Evolutionary conservation across 2,329 filamentous ascomycete species (phyloP), one percentile per base, ranked within the genome.

Genomic region (Diplodia intermedia): DNA sequence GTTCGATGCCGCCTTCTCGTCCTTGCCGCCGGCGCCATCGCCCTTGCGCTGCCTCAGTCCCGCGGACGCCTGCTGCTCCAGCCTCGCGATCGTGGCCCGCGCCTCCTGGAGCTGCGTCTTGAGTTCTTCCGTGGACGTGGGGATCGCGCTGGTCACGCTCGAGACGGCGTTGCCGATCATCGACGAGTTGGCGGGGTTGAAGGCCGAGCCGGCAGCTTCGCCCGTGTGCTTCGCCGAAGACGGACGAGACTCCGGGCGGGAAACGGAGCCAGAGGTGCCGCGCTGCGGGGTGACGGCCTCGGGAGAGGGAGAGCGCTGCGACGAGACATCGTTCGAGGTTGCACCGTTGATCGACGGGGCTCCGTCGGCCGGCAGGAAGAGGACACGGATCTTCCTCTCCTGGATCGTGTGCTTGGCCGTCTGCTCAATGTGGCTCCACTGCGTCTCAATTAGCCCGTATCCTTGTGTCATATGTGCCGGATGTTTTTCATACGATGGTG

Each of bases 381-480:
- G 86, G 71, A 99, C 95, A 56, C 94, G 90, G 73, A 99, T 99
- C 86, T 98, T 99, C 84, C 90, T 92, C 84, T 99, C 95, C 75
- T 93, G 89, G 69, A 99, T 90, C 26, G 87, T 85, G 15, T 86
- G 84, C 82, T 96, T 98, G 68, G 91, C 86, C 11, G 86, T 86
- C 77, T 89, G 87, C 84, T 95, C 83, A 77, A 91, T 84, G 87
- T 86, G 84, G 73, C 84, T 88, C 89, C 94, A 97, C 91, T 95
- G 74, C 69, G 72, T 60, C 40, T 49, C 31, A 40, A 49, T 67
- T 54, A 67, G 26, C 65, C 73, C 31, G 66, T 72, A 7, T 38
- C 73, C 71, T 47, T 29, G 15, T 61, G 23, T 65, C 65, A 62
- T 66, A 62, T 63, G 29, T 26, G 52, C 57, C 40, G 18, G 11